These are phyloP conservation scores for Nicotiana knightiana DNA, from an alignment of 257 asterid species.

Conservation along the genomic window DNA sequence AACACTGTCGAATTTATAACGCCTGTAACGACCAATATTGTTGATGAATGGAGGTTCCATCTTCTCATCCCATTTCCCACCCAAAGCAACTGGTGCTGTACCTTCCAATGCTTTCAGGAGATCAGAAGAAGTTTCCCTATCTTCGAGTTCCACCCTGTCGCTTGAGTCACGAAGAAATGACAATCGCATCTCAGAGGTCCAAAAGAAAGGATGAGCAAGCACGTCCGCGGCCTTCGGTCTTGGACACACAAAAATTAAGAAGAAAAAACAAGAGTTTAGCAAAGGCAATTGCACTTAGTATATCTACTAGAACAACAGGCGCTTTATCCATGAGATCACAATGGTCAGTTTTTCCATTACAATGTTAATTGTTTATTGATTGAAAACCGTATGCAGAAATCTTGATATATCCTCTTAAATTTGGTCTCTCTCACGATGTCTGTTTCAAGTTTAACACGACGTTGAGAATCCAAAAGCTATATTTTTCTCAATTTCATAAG, in stretches of 20 bases:
- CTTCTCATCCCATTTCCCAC: constrained; percentile 82
- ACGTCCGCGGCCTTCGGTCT: constrained; percentile 81
- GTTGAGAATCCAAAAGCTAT: background rate
- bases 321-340: background rate
- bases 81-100: constrained; percentile 57
- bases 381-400: background rate
- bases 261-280: background rate
- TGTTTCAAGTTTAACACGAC: background rate
- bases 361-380: background rate
- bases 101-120: constrained; percentile 69
- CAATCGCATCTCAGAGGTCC: constrained; percentile 83
- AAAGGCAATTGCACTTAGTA: background rate
- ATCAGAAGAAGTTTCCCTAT: constrained; percentile 52
- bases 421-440: background rate
- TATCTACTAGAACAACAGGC: background rate
- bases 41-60: constrained; percentile 64
- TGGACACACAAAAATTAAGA: background rate
- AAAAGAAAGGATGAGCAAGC: constrained; percentile 80
- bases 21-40: constrained; percentile 63
- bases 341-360: background rate
- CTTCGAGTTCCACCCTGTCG: constrained; percentile 90
- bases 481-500: too few relatives aligned
- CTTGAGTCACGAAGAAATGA: constrained; percentile 89
- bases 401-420: background rate
- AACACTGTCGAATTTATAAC: constrained; percentile 71